Conservation (phyloP, 2,329 filamentous ascomycete species). For the Phialophora tarda region DNA sequence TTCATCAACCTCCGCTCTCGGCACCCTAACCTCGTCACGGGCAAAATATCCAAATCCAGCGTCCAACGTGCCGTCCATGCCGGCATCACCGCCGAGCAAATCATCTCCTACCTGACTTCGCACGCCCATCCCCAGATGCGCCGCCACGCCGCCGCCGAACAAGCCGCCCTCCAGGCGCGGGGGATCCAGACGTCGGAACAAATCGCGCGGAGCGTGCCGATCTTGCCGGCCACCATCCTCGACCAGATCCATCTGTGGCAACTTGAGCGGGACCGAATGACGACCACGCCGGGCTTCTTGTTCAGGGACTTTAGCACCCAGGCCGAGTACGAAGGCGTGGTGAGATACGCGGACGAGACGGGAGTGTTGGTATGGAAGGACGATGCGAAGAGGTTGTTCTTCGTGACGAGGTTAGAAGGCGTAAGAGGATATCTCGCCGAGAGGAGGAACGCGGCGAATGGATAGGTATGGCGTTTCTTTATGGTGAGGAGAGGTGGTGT, state of each 20-base stretch:
- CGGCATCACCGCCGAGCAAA: constrained; percentile 93
- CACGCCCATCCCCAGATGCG: constrained; percentile 96
- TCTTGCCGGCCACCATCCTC: constrained; percentile 92
- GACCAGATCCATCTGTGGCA: constrained; percentile 98
- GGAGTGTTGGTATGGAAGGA: constrained; percentile 89
- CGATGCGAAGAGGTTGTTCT: constrained; percentile 81
- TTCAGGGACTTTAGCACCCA: constrained; percentile 86
- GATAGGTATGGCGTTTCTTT: not conserved
- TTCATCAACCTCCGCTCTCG: constrained; percentile 88
- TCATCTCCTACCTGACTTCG: constrained; percentile 87
- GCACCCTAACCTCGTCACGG: constrained; percentile 92
- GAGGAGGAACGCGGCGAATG: constrained; percentile 47
- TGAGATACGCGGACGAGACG: constrained; percentile 78
- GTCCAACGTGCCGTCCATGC: constrained; percentile 84
- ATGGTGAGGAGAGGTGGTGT: not conserved
- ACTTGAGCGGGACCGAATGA: constrained; percentile 93
- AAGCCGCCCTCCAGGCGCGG: constrained; percentile 41
- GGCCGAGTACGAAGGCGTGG: constrained; percentile 61
- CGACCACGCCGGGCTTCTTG: constrained; percentile 78
- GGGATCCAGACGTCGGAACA: constrained; percentile 40
- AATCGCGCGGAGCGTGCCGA: constrained; percentile 53
- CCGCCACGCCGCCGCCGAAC: constrained; percentile 58
- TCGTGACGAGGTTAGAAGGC: constrained; percentile 89
- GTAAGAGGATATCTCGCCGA: constrained; percentile 79
- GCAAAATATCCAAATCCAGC: constrained; percentile 85